Evolutionary conservation across 805 yeast genomes (phyloP).

Genomic region (Candida broadrunensis): DNA sequence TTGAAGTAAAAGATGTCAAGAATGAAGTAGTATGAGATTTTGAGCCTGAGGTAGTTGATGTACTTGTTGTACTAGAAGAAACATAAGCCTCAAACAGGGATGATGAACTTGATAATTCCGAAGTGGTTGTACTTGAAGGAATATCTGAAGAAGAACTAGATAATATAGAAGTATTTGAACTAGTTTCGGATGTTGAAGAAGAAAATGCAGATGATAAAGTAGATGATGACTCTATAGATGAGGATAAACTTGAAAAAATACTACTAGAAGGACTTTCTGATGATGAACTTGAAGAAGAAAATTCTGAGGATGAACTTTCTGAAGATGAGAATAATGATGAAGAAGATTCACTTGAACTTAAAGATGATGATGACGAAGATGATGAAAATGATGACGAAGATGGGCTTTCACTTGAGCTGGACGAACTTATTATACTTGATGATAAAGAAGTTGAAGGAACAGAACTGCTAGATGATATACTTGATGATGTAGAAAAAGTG

Average conservation of each 20-base stretch:
- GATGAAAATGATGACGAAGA: slow-evolving; percentile 1
- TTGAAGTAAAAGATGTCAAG: slow-evolving; percentile 11
- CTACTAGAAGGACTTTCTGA: slow-evolving; percentile 6
- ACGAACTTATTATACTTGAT: neutral
- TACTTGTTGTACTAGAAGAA: slow-evolving; percentile 6
- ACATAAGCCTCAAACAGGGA: slow-evolving; percentile 5
- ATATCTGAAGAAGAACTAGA: slow-evolving; percentile 5
- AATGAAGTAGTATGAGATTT: slow-evolving; percentile 8
- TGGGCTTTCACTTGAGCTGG: neutral
- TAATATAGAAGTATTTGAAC: slow-evolving; percentile 8
- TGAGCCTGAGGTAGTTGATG: slow-evolving; percentile 1
- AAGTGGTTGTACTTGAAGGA: neutral
- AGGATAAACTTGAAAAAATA: slow-evolving; percentile 9
- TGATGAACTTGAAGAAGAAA: neutral
- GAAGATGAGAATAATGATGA: neutral
- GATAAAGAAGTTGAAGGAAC: neutral
- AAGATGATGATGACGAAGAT: neutral
- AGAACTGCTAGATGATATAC: neutral
- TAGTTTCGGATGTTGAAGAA: slow-evolving; percentile 6
- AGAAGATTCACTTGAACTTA: neutral
- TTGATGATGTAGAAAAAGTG: neutral
- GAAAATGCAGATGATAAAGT: slow-evolving; percentile 6
- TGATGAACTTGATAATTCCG: slow-evolving; percentile 6
- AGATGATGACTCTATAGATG: slow-evolving; percentile 6
- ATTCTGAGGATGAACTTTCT: neutral